Evolutionary conservation across 225 moss, liverwort and hornwort species (phyloP).

Genomic region (Bryum argenteum): DNA sequence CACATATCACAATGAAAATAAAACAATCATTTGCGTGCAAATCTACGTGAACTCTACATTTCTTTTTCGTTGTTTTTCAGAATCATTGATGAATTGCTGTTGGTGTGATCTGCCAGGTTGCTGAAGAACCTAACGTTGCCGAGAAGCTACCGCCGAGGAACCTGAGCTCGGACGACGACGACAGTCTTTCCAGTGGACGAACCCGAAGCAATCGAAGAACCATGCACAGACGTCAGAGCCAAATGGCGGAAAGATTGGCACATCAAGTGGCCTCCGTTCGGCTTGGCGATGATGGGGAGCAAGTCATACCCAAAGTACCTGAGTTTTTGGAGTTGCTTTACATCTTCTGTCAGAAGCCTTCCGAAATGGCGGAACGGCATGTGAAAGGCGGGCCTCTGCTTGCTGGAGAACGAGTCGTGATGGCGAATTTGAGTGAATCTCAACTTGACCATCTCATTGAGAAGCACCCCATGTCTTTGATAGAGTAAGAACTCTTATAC

Average conservation of each 20-base stretch:
- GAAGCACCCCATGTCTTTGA: constrained; percentile 62
- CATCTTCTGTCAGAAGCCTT: constrained; percentile 89
- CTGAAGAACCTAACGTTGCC: background rate
- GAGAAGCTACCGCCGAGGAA: constrained; percentile 16
- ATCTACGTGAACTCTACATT: background rate
- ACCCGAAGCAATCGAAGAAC: constrained; percentile 25
- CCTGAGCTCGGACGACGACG: constrained; percentile 28
- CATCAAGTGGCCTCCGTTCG: constrained; percentile 32
- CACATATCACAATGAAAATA: too few species aligned
- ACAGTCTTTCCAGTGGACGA: constrained; percentile 3
- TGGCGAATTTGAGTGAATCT: constrained; percentile 96
- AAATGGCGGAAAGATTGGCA: constrained; percentile 25
- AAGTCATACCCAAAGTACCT: constrained; percentile 44
- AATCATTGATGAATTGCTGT: too few species aligned
- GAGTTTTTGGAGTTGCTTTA: constrained; percentile 88
- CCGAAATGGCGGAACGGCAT: constrained; percentile 80
- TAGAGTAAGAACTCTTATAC: constrained; percentile 53
- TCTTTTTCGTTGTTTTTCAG: background rate
- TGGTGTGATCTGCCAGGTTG: constrained; percentile 35
- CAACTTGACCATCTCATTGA: constrained; percentile 67
- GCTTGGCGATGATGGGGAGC: constrained; percentile 13
- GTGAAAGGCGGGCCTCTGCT: constrained; percentile 76
- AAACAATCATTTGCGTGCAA: too few species aligned
- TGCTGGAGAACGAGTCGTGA: constrained; percentile 66
- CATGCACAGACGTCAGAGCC: constrained; percentile 32